phyloP scores from a whole-genome alignment of 108 stramenopile species.

The Cyclostephanos invisitatus region DNA sequence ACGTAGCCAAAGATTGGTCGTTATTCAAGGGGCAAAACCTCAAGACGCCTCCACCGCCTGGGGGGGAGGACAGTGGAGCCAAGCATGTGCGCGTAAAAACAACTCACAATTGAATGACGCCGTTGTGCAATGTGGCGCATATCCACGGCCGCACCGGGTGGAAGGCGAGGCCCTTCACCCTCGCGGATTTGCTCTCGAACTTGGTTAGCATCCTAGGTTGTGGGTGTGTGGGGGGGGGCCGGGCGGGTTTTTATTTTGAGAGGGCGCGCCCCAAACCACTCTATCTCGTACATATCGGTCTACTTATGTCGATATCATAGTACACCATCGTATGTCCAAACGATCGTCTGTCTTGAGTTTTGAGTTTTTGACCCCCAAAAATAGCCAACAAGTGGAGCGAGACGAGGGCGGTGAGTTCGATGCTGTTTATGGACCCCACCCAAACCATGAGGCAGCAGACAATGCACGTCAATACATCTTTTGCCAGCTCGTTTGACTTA shows the following conservation, averaged over 20 bases:
- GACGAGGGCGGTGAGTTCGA: no score
- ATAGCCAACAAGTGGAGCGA: no score
- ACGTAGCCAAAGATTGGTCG: conserved; percentile 6
- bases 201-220: conserved; percentile 82
- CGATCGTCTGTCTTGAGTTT: no score
- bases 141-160: conserved; percentile 99
- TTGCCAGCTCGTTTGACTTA: neutral
- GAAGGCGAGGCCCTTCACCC: conserved; percentile 99
- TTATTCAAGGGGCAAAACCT: neutral
- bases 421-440: no score
- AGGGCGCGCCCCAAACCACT: no score
- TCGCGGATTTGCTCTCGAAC: conserved; percentile 97
- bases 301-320: no score
- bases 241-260: no score
- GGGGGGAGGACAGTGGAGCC: neutral
- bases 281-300: no score
- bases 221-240: neutral
- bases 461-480: no score
- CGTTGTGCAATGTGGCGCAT: conserved; percentile 98
- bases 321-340: no score
- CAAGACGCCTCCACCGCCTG: neutral
- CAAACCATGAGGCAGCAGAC: no score
- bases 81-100: neutral
- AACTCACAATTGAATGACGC: conserved; percentile 93
- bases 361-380: no score